phyloP scores from a whole-genome alignment of 1,284 basidiomycete species.

The Volvariella volvacea region DNA sequence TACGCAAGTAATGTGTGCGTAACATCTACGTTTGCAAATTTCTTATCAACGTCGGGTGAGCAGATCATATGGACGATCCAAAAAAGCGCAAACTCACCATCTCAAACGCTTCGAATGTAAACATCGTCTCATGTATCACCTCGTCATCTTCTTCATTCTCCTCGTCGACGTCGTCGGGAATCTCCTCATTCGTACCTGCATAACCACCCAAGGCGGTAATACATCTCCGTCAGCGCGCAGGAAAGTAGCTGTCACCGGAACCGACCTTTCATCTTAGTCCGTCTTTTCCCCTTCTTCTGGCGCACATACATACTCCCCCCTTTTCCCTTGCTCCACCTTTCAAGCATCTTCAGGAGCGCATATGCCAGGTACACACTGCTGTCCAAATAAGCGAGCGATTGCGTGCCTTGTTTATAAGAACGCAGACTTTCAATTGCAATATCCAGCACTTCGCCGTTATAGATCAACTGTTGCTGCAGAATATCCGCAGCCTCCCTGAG shows the following conservation, averaged over 20 bases:
- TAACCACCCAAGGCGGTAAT: not conserved
- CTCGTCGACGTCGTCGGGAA: conserved; percentile 32
- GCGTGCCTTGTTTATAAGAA: conserved; percentile 69
- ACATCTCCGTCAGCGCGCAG: conserved; percentile 2
- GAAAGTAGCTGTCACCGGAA: conserved; percentile 10
- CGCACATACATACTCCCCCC: conserved; percentile 68
- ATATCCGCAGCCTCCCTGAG: conserved; percentile 72
- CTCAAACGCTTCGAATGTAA: conserved; percentile 87
- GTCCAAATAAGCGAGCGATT: conserved; percentile 73
- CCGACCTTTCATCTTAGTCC: conserved; percentile 44
- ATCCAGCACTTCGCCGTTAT: conserved; percentile 89
- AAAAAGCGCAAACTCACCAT: conserved; percentile 43
- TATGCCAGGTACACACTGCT: conserved; percentile 80
- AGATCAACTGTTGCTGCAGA: conserved; percentile 85
- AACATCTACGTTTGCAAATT: conserved; percentile 81
- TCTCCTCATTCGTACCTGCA: not conserved
- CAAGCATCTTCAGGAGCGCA: conserved; percentile 78
- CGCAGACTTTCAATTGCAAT: conserved; percentile 73
- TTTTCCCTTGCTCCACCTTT: conserved; percentile 75
- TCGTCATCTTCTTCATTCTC: conserved; percentile 59
- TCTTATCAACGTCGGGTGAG: conserved; percentile 30
- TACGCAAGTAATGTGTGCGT: conserved; percentile 79
- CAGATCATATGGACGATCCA: not conserved
- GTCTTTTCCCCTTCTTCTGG: conserved; percentile 56
- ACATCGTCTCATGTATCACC: conserved; percentile 75